Percentiles rank a stretch among this genome's conserved stretches.
Evolutionary conservation across 1,284 basidiomycete genomes (phyloP).

Genomic region (Sanguinoderma infundibulare): DNA sequence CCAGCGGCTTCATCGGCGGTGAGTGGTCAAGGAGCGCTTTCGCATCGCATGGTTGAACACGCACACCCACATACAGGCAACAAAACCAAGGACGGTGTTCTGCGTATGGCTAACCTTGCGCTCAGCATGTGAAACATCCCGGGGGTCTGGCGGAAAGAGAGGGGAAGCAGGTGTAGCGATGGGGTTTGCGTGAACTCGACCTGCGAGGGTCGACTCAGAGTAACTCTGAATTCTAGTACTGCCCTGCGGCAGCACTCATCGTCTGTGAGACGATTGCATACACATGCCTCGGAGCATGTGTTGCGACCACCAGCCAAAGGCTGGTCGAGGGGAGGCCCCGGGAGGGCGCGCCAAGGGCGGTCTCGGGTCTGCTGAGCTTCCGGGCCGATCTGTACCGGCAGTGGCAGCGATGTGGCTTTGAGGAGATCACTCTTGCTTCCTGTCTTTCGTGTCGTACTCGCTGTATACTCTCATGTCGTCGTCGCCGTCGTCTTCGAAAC

Average conservation of each 20-base stretch:
- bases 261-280: not conserved
- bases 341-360: not conserved
- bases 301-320: not conserved
- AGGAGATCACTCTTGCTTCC: constrained; percentile 1
- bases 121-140: constrained; percentile 45
- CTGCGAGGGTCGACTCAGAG: not conserved
- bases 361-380: not conserved
- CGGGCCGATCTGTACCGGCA: not conserved
- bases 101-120: constrained; percentile 82
- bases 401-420: not conserved
- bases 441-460: constrained; percentile 6
- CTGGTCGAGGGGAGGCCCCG: not conserved
- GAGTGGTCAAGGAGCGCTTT: constrained; percentile 31
- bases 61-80: constrained; percentile 62
- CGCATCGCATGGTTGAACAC: not conserved
- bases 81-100: constrained; percentile 86
- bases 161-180: too few species aligned
- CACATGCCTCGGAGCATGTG: not conserved
- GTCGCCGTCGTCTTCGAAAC: constrained; percentile 31
- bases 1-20: constrained; percentile 97
- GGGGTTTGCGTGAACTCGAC: not conserved
- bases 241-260: not conserved
- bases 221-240: not conserved
- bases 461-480: constrained; percentile 19
- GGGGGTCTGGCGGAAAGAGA: not conserved